phyloP scores from a whole-genome alignment of 192 early-diverging fungal genomes.

The Podila verticillata region DNA sequence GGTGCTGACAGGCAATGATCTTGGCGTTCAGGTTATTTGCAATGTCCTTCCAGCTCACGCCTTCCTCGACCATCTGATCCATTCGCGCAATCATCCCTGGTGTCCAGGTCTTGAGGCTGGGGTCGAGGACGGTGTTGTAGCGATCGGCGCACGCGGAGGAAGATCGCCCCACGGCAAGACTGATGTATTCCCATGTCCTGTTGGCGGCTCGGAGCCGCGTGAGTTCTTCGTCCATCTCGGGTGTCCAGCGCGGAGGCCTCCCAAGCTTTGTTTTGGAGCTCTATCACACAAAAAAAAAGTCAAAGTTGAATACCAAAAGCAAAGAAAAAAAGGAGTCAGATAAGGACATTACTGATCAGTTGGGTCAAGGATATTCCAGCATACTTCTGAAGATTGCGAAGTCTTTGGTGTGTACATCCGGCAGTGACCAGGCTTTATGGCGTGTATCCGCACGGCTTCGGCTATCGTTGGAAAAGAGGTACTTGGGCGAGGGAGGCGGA shows the following conservation, averaged over 20 bases:
- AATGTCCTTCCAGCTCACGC: conserved; percentile 14
- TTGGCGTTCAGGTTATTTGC: not conserved
- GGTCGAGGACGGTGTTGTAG: conserved; percentile 26
- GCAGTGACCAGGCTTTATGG: too few relatives aligned
- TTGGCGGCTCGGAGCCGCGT: not conserved
- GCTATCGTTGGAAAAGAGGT: too few relatives aligned
- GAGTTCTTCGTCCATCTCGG: conserved; percentile 19
- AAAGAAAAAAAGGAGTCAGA: not conserved
- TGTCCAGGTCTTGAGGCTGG: conserved; percentile 29
- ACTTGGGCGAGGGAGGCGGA: too few relatives aligned
- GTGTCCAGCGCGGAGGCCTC: conserved; percentile 5
- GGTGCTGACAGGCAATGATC: conserved; percentile 29
- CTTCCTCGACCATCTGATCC: conserved; percentile 41
- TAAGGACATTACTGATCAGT: too few relatives aligned
- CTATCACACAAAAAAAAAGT: not conserved
- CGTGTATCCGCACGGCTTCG: too few relatives aligned
- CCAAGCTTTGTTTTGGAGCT: not conserved
- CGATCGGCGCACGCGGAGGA: conserved; percentile 25
- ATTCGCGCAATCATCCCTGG: conserved; percentile 32
- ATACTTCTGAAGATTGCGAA: too few relatives aligned
- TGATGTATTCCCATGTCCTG: conserved; percentile 37
- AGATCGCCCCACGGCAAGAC: conserved; percentile 3
- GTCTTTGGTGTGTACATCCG: too few relatives aligned
- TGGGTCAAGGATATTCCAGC: too few relatives aligned
- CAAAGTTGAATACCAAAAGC: not conserved